A percentile compares a stretch with the other conserved stretches of the same genome.
phyloP scores from a whole-genome alignment of 305 asterid species.

The Ruellia speciosa region DNA sequence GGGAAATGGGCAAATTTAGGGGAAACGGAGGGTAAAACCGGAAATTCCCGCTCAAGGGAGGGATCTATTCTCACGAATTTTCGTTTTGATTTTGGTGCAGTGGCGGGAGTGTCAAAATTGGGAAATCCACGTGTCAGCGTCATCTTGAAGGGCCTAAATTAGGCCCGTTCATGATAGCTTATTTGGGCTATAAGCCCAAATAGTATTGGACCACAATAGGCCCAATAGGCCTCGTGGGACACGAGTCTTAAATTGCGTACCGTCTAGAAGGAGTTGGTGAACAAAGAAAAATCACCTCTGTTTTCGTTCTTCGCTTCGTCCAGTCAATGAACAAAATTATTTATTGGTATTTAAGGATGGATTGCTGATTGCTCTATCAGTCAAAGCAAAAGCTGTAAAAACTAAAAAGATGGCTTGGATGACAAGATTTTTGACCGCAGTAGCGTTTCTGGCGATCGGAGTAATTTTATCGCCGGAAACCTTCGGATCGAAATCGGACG shows the following conservation, averaged over 20 bases:
- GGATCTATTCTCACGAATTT: constrained; percentile 16
- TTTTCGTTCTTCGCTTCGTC: not conserved
- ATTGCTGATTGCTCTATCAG: not conserved
- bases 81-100: constrained; percentile 33
- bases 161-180: not conserved
- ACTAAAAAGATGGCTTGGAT: constrained; percentile 85
- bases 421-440: constrained; percentile 60
- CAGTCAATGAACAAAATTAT: not conserved
- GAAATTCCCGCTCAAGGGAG: constrained; percentile 19
- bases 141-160: not conserved
- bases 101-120: constrained; percentile 55
- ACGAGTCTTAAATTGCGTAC: too few species aligned
- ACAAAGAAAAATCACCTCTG: not conserved
- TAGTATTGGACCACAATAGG: not conserved
- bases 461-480: constrained; percentile 81
- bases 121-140: constrained; percentile 26
- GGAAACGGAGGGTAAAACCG: constrained; percentile 27
- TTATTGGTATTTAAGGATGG: too few species aligned
- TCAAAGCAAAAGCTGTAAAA: not conserved
- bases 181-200: not conserved
- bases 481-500: constrained; percentile 64
- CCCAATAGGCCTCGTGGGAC: too few species aligned
- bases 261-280: not conserved
- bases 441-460: constrained; percentile 73
- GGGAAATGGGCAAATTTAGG: constrained; percentile 11